Evolutionary conservation across 2,329 filamentous ascomycete species (phyloP).

Genomic region (Alternaria triticina): DNA sequence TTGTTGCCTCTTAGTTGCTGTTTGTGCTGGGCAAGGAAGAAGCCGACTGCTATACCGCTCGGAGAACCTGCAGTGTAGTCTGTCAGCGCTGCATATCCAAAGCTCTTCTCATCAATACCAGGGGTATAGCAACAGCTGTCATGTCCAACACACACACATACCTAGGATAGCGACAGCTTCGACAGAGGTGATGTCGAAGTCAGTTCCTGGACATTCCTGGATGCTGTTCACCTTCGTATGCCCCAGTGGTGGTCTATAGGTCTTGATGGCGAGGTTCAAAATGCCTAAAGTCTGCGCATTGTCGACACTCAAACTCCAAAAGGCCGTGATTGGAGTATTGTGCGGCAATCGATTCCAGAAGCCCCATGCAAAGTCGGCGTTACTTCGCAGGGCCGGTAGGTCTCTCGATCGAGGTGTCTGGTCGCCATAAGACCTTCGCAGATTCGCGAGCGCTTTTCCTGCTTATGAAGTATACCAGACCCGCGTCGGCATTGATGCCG

Average conservation of each 20-base stretch:
- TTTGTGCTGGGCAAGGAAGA: constrained; percentile 8
- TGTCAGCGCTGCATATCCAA: neutral
- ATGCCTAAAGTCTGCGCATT: neutral
- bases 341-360: constrained; percentile 7
- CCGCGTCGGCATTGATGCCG: constrained; percentile 1
- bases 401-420: neutral
- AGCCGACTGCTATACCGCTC: neutral
- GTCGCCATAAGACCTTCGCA: neutral
- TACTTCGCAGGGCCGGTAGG: neutral
- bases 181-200: neutral
- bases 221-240: neutral
- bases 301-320: neutral
- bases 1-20: neutral
- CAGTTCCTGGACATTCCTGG: neutral
- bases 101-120: neutral
- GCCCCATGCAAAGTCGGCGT: constrained; percentile 4
- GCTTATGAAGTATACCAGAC: constrained; percentile 6
- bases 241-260: neutral
- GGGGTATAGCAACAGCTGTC: neutral
- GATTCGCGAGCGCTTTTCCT: neutral
- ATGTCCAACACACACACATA: neutral
- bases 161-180: neutral
- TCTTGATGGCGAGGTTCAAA: neutral
- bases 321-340: neutral
- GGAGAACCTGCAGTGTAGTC: neutral